Base-by-base conservation (phyloP, 2,329 filamentous ascomycete species). In the Gliomastix tumulicola region DNA sequence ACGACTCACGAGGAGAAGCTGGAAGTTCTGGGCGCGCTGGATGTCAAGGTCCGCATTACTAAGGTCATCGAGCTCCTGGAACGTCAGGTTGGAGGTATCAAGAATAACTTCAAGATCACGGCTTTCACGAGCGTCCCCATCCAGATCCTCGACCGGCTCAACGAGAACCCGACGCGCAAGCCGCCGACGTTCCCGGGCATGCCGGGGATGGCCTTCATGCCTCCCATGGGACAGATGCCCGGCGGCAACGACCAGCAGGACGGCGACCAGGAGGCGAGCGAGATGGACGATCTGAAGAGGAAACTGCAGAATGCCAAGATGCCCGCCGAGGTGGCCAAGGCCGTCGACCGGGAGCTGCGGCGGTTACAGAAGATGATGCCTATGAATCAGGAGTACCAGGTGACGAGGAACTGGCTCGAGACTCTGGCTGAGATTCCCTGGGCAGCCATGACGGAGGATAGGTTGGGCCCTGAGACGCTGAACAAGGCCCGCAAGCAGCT, bases 351-450 rank as follows among this genome's bases (percentile, higher is more conserved):
- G 36, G 92, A 98, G 58, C 60, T 98, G 32, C 86, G 87, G 51
- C 74, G 92, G 17, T 64, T 98, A 43, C 85, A 85, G 51, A 95
- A 95, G 66, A 97, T 97, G 87, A 89, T 88, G 51, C 89, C 92
- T 1, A 87, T 87, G 35, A 92, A 97, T 55, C 90, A 94, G 25
- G 92, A 98, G 54, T 96, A 96, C 54, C 87, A 92, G 44, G 90
- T 98, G 11, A 88, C 85, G 46, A 73, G 90, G 45, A 94, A 88
- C 34, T 98, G 96, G 63, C 71, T 98, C 11, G 92, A 98, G 62
- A 97, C 88, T 11, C 65, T 98, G 39, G 76, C 88, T 1, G 92
- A 98, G 55, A 92, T 98, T 34, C 92, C 92, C 0, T 98, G 92
- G 92, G 78, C 82, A 3, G 79, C 80, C 45, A 69, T 77, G 35